These are phyloP conservation scores for Crithidia bombi DNA, from an alignment of 208 protist species.

Conservation along the genomic window DNA sequence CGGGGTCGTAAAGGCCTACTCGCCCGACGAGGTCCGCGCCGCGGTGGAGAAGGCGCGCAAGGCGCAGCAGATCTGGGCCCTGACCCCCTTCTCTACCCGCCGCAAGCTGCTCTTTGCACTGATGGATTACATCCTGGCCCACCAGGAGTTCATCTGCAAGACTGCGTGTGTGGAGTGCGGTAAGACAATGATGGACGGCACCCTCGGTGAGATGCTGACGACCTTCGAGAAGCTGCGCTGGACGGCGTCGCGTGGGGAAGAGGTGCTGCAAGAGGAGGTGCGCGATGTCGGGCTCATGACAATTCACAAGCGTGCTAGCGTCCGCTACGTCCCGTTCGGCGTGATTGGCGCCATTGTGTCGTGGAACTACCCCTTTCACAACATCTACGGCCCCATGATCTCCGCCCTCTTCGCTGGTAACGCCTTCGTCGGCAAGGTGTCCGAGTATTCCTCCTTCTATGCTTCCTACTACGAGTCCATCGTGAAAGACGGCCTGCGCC, in stretches of 20 bases:
- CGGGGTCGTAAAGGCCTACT: conserved; percentile 72
- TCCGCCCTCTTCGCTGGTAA: conserved; percentile 95
- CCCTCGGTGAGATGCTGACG: conserved; percentile 90
- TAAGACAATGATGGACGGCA: conserved; percentile 93
- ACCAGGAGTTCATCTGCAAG: conserved; percentile 87
- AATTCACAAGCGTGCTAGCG: conserved; percentile 86
- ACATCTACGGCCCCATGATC: conserved; percentile 94
- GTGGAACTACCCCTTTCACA: conserved; percentile 97
- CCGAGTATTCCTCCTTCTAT: conserved; percentile 94
- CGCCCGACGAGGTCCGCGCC: conserved; percentile 71
- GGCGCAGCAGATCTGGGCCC: conserved; percentile 83
- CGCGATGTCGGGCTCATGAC: conserved; percentile 87
- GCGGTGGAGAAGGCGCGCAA: conserved; percentile 66
- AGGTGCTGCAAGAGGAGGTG: conserved; percentile 81
- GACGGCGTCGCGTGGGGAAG: conserved; percentile 82
- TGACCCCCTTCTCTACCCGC: conserved; percentile 87
- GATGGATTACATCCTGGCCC: conserved; percentile 86
- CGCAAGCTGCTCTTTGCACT: conserved; percentile 83
- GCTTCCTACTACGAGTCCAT: conserved; percentile 93
- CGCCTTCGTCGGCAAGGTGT: conserved; percentile 94
- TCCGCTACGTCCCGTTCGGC: conserved; percentile 89
- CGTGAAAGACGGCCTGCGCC: conserved; percentile 83
- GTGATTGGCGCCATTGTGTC: conserved; percentile 94
- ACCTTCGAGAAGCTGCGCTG: conserved; percentile 94
- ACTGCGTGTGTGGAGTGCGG: conserved; percentile 89